phyloP scores from a whole-genome alignment of 2,329 filamentous ascomycete genomes.

The Pseudovirgaria hyperparasitica region DNA sequence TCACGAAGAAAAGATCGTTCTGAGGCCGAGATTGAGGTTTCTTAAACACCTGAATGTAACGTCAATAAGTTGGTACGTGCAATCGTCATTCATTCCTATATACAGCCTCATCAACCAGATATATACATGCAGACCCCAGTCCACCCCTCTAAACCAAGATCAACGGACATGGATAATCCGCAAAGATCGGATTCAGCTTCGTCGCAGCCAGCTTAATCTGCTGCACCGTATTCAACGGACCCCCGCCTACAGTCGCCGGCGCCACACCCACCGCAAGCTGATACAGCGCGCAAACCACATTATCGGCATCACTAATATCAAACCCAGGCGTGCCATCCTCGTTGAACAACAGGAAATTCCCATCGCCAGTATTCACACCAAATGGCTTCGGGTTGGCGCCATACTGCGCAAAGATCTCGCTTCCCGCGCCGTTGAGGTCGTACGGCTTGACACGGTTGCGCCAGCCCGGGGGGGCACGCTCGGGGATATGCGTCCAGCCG shows the following conservation, averaged over 20 bases:
- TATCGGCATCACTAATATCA: slow-evolving; percentile 11
- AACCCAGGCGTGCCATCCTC: slow-evolving; percentile 23
- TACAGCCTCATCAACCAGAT: no score
- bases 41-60: no score
- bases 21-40: no score
- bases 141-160: no score
- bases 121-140: no score
- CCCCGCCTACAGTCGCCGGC: slow-evolving; percentile 14
- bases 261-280: slow-evolving; percentile 26
- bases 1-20: no score
- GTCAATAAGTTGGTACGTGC: no score
- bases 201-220: slow-evolving; percentile 9
- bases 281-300: slow-evolving; percentile 30
- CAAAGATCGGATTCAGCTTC: slow-evolving; percentile 13
- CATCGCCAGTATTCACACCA: slow-evolving; percentile 26
- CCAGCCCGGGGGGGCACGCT: slow-evolving; percentile 31
- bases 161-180: no score
- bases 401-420: slow-evolving; percentile 30
- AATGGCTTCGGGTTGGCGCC: slow-evolving; percentile 30
- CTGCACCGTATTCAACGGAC: slow-evolving; percentile 7
- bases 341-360: slow-evolving; percentile 24
- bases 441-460: slow-evolving; percentile 20
- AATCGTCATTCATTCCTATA: no score
- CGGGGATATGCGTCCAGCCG: slow-evolving; percentile 22
- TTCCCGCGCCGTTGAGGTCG: slow-evolving; percentile 21